A percentile compares a stretch with the other conserved stretches of the same genome.
These are phyloP conservation scores for Cryomyces minteri DNA, from an alignment of 495 filamentous ascomycete genomes.

Conservation along the genomic window DNA sequence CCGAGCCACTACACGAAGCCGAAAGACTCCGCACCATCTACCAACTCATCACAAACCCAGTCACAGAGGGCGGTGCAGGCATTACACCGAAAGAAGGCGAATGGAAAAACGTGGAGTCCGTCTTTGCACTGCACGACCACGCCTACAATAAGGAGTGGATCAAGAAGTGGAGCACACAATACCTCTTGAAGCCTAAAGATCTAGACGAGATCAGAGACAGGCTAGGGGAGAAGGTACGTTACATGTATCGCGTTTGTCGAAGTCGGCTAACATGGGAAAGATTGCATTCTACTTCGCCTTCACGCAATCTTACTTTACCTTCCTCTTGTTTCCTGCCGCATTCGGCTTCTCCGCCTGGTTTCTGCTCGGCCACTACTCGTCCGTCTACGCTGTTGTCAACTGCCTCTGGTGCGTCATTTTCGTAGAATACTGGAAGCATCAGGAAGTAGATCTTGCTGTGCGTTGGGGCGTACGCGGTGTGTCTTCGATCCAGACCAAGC, in stretches of 20 bases:
- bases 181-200: constrained; percentile 57
- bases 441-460: constrained; percentile 77
- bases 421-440: constrained; percentile 91
- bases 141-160: constrained; percentile 82
- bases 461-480: constrained; percentile 87
- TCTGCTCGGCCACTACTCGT: constrained; percentile 67
- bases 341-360: constrained; percentile 73
- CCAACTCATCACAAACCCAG: constrained; percentile 67
- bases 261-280: constrained; percentile 16
- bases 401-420: constrained; percentile 80
- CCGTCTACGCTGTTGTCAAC: constrained; percentile 64
- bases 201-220: constrained; percentile 69
- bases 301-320: constrained; percentile 77
- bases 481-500: constrained; percentile 56
- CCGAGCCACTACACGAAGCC: constrained; percentile 63
- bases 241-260: neutral
- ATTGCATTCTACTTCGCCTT: constrained; percentile 96
- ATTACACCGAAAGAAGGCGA: constrained; percentile 66
- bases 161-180: constrained; percentile 69
- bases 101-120: constrained; percentile 68
- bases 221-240: constrained; percentile 66
- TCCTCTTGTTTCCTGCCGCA: constrained; percentile 65
- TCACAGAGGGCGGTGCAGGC: constrained; percentile 70
- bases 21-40: constrained; percentile 76
- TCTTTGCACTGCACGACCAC: constrained; percentile 83